phyloP scores from a whole-genome alignment of 2,329 filamentous ascomycete species.

The Colletotrichum filicis region DNA sequence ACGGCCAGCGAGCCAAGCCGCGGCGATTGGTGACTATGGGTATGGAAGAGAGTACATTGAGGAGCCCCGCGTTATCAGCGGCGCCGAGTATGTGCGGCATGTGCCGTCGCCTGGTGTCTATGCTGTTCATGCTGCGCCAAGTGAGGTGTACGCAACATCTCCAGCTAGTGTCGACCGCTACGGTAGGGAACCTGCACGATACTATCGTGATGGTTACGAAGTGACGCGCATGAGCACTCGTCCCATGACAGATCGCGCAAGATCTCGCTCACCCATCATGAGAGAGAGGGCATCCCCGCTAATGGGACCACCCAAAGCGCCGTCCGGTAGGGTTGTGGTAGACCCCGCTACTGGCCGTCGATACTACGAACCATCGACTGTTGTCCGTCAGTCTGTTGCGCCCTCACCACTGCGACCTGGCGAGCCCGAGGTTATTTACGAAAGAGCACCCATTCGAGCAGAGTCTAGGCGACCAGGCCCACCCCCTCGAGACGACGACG shows the following conservation, averaged over 20 bases:
- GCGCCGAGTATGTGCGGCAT: conserved; percentile 48
- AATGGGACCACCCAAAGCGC: conserved; percentile 63
- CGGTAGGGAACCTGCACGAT: conserved; percentile 53
- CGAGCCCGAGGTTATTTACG: conserved; percentile 72
- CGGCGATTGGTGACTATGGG: conserved; percentile 31
- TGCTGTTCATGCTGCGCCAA: conserved; percentile 49
- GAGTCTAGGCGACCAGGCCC: conserved; percentile 60
- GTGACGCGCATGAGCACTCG: conserved; percentile 58
- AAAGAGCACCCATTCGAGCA: conserved; percentile 67
- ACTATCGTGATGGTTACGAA: conserved; percentile 57
- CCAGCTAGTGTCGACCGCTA: conserved; percentile 56
- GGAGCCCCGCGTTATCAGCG: conserved; percentile 43
- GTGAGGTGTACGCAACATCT: conserved; percentile 51
- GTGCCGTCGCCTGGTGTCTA: conserved; percentile 50
- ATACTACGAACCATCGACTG: conserved; percentile 69
- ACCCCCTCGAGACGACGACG: conserved; percentile 60
- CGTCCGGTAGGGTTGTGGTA: conserved; percentile 76
- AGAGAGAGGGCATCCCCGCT: conserved; percentile 57
- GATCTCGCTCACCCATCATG: conserved; percentile 59
- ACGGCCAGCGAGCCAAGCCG: conserved; percentile 39
- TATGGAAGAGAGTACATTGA: conserved; percentile 49
- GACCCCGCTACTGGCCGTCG: conserved; percentile 82
- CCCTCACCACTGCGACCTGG: conserved; percentile 52
- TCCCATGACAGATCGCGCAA: conserved; percentile 58
- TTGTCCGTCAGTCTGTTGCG: conserved; percentile 64